Evolutionary conservation across 108 stramenopile genomes (phyloP), one percentile per base, ranked within the genome.

Genomic region (Craspedostauros australis): DNA sequence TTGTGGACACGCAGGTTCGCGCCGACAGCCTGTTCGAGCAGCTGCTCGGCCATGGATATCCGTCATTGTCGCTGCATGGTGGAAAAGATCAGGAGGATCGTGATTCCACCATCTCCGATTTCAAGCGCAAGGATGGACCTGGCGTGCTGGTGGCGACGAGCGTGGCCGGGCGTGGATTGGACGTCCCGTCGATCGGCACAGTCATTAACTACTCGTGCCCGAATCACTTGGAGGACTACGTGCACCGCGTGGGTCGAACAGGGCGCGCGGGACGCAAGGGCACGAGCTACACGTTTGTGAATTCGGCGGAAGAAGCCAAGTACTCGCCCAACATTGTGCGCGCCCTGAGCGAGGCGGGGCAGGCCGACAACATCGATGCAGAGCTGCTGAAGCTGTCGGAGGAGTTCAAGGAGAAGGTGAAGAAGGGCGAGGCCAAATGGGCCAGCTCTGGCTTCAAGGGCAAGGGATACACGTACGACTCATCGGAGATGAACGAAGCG

Each of bases 21-120:
- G 88, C 94, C 31, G 99, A 98, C 71, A 76, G 74, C 4, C 55
- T 99, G 22, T 97, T 96, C 60, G 89, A 94, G 57, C 87, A 98
- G 50, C 79, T 99, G 22, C 66, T 93, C 19, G 61, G 93, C 34
- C 79, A 73, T 39, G 99, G 99, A 12, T 99, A 99, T 60, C 58
- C 86, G n/a, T 77, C 92, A 1, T 57, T 96, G 39, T 86, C 96
- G 24, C 75, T 99, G 32, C 99, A 99, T 64, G 99, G 97, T 5
- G 99, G 97, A 2, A 98, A 95, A 78, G 99, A 99, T 45, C 99
- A 99, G 70, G 90, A 93, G 51, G 99, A 99, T 72, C 79, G 99
- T 0, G 97, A 98, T 70, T 88, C 82, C n/a, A 97, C 96, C 9
- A 93, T 99, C 54, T 76, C 85, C 0, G 99, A 99, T 57, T 98